phyloP scores from a whole-genome alignment of 345 rosid genomes.

The Raphanus raphanistrum region DNA sequence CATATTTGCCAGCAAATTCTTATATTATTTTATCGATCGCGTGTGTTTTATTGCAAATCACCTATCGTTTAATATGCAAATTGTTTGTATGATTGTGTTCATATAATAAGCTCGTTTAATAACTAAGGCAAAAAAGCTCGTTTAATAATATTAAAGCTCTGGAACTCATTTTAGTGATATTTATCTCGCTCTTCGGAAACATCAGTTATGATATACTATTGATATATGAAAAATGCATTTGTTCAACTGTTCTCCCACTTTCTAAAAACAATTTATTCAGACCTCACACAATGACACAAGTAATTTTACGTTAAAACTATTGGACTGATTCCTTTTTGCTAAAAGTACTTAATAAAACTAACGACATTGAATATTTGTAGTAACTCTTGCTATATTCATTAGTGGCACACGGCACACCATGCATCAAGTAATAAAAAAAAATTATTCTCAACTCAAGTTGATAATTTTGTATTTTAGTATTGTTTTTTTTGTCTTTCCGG shows the following conservation, averaged over 20 bases:
- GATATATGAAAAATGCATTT: not conserved
- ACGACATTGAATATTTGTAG: no score
- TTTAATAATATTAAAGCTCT: conserved; percentile 9
- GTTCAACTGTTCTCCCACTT: not conserved
- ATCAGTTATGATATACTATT: not conserved
- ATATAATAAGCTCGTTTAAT: not conserved
- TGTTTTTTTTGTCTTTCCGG: not conserved
- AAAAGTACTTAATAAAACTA: no score
- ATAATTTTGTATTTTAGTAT: no score
- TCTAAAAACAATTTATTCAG: not conserved
- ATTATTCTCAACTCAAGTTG: no score
- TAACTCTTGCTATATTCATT: no score
- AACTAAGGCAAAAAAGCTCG: not conserved
- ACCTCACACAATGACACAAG: not conserved
- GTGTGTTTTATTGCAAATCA: conserved; percentile 17
- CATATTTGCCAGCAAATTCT: conserved; percentile 20
- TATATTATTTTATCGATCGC: conserved; percentile 20
- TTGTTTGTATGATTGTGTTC: conserved; percentile 22
- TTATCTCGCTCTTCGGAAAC: not conserved
- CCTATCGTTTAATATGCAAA: conserved; percentile 11
- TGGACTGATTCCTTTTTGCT: not conserved
- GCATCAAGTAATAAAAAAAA: no score
- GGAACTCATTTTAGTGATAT: not conserved
- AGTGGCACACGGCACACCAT: no score
- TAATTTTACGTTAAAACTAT: not conserved